Conservation (phyloP, 192 early-diverging fungal genomes). For the Helicostylum pulchrum region DNA sequence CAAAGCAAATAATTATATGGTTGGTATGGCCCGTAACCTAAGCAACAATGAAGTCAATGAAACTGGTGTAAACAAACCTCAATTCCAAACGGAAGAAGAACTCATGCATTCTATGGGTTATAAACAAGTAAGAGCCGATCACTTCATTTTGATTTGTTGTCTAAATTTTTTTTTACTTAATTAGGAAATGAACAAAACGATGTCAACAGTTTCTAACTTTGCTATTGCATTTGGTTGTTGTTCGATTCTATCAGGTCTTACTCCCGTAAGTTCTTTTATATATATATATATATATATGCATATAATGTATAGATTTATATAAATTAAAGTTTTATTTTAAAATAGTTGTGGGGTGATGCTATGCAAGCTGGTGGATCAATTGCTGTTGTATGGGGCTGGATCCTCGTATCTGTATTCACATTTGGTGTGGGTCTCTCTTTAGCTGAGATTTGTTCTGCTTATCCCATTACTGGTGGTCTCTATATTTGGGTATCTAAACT, state of each 20-base stretch:
- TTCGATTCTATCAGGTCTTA: conserved; percentile 45
- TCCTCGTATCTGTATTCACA: conserved; percentile 43
- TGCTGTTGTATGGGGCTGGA: conserved; percentile 47
- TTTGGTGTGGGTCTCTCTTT: conserved; percentile 40
- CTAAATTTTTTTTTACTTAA: conserved; percentile 3
- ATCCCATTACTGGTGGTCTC: conserved; percentile 46
- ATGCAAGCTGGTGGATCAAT: conserved; percentile 47
- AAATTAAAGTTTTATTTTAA: not conserved
- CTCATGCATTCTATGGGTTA: conserved; percentile 28
- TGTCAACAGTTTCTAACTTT: conserved; percentile 46
- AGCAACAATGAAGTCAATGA: conserved; percentile 8
- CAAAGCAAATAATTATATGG: conserved; percentile 12
- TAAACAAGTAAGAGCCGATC: conserved; percentile 21
- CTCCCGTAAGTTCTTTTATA: conserved; percentile 37
- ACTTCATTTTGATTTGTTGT: not conserved
- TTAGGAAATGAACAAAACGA: conserved; percentile 43
- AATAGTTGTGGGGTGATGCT: conserved; percentile 45
- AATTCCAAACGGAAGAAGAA: conserved; percentile 20
- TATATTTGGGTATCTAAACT: conserved; percentile 50
- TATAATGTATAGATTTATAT: too few species aligned
- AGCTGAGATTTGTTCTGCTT: conserved; percentile 50
- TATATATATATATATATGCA: not conserved
- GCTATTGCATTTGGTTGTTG: conserved; percentile 47
- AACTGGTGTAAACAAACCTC: conserved; percentile 1
- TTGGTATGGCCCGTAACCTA: conserved; percentile 10